These are phyloP conservation scores for Plantago lanceolata DNA, from an alignment of 305 asterid genomes.

Conservation along the genomic window DNA sequence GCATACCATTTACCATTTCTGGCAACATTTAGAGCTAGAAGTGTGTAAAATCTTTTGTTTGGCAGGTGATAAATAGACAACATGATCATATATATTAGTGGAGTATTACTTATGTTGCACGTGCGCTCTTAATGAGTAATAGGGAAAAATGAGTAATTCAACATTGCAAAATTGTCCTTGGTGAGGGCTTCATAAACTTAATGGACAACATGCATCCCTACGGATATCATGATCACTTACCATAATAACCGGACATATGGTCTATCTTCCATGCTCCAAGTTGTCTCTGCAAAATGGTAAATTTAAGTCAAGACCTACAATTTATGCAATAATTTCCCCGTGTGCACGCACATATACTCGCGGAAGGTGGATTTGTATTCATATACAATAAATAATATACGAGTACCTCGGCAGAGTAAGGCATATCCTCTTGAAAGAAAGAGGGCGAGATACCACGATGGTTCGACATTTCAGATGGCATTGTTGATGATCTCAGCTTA, in stretches of 20 bases:
- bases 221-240: slow-evolving; percentile 38
- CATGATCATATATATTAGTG: no score
- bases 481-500: slow-evolving; percentile 24
- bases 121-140: no score
- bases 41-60: neutral
- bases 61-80: neutral
- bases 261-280: slow-evolving; percentile 47
- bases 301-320: slow-evolving; percentile 10
- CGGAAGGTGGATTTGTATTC: neutral
- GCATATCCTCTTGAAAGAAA: slow-evolving; percentile 23
- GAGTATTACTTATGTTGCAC: no score
- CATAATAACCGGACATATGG: slow-evolving; percentile 40
- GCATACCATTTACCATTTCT: neutral
- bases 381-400: neutral
- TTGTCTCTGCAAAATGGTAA: slow-evolving; percentile 48
- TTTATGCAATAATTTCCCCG: neutral
- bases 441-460: slow-evolving; percentile 55
- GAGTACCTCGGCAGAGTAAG: slow-evolving; percentile 44
- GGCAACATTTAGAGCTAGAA: neutral
- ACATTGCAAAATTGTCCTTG: neutral
- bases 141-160: no score
- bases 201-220: neutral
- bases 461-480: slow-evolving; percentile 39
- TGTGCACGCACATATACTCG: slow-evolving; percentile 2
- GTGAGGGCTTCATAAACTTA: neutral